These are phyloP conservation scores for Achaetomiella virescens DNA, from an alignment of 495 filamentous ascomycete genomes.

Conservation along the genomic window DNA sequence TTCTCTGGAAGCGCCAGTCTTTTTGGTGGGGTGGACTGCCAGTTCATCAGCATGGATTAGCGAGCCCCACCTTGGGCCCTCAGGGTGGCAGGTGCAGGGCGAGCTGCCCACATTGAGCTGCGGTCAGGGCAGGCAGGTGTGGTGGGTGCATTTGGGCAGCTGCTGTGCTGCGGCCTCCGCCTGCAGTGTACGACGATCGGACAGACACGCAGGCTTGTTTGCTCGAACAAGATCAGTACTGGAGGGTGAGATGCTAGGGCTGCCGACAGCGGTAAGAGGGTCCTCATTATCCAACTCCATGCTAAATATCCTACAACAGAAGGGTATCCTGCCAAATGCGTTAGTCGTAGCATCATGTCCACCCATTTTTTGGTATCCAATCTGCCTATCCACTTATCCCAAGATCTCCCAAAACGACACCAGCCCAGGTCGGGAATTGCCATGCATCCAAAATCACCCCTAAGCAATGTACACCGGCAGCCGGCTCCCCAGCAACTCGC, in stretches of 20 bases:
- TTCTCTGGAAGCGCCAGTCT: background rate
- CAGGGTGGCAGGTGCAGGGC: background rate
- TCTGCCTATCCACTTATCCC: too few species aligned
- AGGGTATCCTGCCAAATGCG: background rate
- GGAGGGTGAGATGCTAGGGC: too few species aligned
- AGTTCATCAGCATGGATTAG: slow-evolving; percentile 15
- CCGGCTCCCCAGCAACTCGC: slow-evolving; percentile 41
- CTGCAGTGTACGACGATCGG: too few species aligned
- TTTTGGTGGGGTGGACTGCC: slow-evolving; percentile 11
- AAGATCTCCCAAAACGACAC: background rate
- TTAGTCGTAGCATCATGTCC: background rate
- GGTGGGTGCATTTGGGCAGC: too few species aligned
- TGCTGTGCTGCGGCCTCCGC: too few species aligned
- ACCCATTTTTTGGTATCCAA: background rate
- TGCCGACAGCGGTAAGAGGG: too few species aligned
- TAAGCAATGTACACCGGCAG: slow-evolving; percentile 43
- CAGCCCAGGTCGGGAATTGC: too few species aligned
- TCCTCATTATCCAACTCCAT: background rate
- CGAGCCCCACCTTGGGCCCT: slow-evolving; percentile 10
- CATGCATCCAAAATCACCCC: too few species aligned
- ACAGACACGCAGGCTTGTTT: too few species aligned
- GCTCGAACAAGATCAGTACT: too few species aligned
- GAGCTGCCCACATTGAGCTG: too few species aligned
- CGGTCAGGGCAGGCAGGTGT: too few species aligned
- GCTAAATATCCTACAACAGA: background rate